Evolutionary conservation across 2,329 filamentous ascomycete species (phyloP), one percentile per base, ranked within the genome.

Genomic region (Diaporthe humulicola): DNA sequence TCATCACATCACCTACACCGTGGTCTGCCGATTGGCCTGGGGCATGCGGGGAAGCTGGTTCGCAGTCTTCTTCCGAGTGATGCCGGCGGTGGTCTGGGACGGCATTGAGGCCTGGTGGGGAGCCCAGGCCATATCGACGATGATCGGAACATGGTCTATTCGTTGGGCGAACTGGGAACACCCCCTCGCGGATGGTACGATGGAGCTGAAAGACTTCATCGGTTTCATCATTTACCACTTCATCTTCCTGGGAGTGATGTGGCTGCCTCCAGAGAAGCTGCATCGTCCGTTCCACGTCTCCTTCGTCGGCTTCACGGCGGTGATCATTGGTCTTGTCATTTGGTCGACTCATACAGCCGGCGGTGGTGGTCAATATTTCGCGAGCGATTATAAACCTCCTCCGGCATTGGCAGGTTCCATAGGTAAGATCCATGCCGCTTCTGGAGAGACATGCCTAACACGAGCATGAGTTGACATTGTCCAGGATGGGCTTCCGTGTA

Each of bases 91-190:
- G 5, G 67, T 74, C 12, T 74, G 73, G 73, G 64, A 74, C 30
- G 64, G 64, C 19, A 74, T 71, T 25, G 64, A 74, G 52, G 73
- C 56, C 40, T 74, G 67, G 64, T 74, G 73, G 73, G 73, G 73
- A 2, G 73, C 64, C 2, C 73, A 74, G 42, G 64, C 64, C 15
- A 71, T 74, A 17, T 61, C 64, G 3, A 74, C 73, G 9, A 70
- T 74, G 73, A 74, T 74, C 22, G 73, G 64, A 3, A 71, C 73
- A 12, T 70, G 54, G 73, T 74, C 64, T 5, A 36, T 71, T 17
- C 45, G 54, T 4, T 74, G 64, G 64, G 67, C 64, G 30, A 8
- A 64, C 3, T 74, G 64, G 64, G 28, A 64, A 22, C 28, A 61
- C 8, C 66, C 66, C 5, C 73, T 74, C 12, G 73, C 73, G 6